A percentile compares a stretch with the other conserved stretches of the same genome.
phyloP scores from a whole-genome alignment of 306 rosid genomes.

The Castanea mollissima region DNA sequence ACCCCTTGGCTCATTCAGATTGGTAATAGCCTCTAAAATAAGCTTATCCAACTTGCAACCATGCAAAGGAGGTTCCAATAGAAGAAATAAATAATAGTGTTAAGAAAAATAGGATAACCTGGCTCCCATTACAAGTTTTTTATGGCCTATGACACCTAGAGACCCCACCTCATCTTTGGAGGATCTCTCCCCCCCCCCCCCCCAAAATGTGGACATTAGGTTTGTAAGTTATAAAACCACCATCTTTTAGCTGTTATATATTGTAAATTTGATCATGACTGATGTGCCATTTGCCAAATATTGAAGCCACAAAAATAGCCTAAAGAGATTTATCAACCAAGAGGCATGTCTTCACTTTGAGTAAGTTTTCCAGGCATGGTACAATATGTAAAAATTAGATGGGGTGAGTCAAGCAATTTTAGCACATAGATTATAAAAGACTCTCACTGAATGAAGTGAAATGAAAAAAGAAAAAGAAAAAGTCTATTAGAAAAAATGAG shows the following conservation, averaged over 20 bases:
- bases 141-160: no score
- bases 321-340: background rate
- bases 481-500: no score
- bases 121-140: no score
- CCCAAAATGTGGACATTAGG: background rate
- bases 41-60: no score
- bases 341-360: background rate
- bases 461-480: background rate
- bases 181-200: no score
- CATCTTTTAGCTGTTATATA: background rate
- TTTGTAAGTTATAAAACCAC: background rate
- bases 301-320: background rate
- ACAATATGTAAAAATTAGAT: background rate
- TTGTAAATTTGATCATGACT: background rate
- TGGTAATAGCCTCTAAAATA: no score
- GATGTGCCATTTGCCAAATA: background rate
- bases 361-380: background rate
- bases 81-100: no score
- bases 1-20: no score
- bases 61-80: no score
- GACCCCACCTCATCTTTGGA: no score
- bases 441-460: background rate
- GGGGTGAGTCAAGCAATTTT: background rate
- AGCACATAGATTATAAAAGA: background rate
- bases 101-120: no score